Conservation (phyloP, 352 stramenopile species). For the Aphanomyces stellatus region DNA sequence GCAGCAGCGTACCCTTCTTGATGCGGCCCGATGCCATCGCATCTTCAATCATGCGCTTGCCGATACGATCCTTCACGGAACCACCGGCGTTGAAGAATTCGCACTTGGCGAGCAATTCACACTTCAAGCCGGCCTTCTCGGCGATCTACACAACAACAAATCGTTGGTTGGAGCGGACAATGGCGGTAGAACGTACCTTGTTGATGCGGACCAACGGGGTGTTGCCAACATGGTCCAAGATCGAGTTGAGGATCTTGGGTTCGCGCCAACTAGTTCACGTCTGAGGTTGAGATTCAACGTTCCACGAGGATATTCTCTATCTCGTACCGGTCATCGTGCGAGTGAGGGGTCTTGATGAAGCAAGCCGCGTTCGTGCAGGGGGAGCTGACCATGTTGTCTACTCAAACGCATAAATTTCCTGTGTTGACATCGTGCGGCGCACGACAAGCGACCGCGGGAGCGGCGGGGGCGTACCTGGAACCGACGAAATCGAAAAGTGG, state of each 20-base stretch:
- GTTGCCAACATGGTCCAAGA: constrained; percentile 92
- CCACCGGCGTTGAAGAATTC: constrained; percentile 94
- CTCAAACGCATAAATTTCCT: too few relatives aligned
- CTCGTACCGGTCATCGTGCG: constrained; percentile 8
- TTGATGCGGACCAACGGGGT: constrained; percentile 93
- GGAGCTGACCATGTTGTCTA: neutral
- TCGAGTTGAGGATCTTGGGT: constrained; percentile 87
- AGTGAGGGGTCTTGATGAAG: constrained; percentile 19
- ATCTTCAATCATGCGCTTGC: constrained; percentile 83
- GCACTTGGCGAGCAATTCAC: constrained; percentile 89
- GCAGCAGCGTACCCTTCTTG: constrained; percentile 37
- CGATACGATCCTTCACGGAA: constrained; percentile 85
- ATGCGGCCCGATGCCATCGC: constrained; percentile 85
- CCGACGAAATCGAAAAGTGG: constrained; percentile 1
- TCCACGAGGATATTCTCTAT: neutral
- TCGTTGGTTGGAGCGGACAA: neutral
- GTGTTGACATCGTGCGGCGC: too few relatives aligned
- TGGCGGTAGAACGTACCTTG: constrained; percentile 27
- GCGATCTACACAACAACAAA: constrained; percentile 46
- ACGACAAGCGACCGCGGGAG: neutral
- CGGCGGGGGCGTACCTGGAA: neutral
- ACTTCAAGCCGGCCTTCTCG: constrained; percentile 63
- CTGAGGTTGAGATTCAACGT: neutral
- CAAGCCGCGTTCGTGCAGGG: constrained; percentile 12
- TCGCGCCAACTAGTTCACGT: constrained; percentile 26